Base-by-base conservation (phyloP, 352 stramenopile genomes). In the Stramenopiles sp. region DNA sequence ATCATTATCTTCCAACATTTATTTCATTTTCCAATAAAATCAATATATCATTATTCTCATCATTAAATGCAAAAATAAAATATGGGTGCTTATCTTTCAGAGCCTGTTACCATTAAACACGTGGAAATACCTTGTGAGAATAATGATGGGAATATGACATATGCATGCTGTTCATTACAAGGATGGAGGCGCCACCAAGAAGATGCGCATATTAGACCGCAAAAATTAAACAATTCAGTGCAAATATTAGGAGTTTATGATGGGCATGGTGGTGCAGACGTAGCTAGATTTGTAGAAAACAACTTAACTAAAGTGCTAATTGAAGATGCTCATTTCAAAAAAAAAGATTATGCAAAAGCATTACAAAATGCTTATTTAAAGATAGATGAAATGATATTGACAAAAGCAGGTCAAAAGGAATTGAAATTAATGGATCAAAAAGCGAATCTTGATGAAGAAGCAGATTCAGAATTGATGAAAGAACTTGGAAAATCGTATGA, bases 231-330 rank as follows among this genome's bases (percentile, higher is more conserved):
- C 43, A 27, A 31, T 32, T 32, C 1, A 1, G 65, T 31, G n/a
- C 6, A 65, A 7, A 32, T 63, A n/a, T 32, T 32, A 27, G 86
- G 83, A 7, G 86, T 93, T 6, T 91, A 90, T 82, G 88, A 93
- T 82, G 87, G 88, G 65, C 88, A 93, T 81, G 88, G 88, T 23
- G 88, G 88, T 65, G 81, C 83, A 0, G 81, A 84, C 33, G 80
- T 84, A 69, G 81, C 81, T 7, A 84, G 83, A 43, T 84, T 82
- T 43, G 82, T 79, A 65, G 38, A 78, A 31, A 82, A 69, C 7
- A 79, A 84, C 29, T 82, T 84, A 83, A 13, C 13, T 76, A 1
- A 13, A 13, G 65, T 76, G 13, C 13, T 76, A 33, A 1, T 76
- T 1, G 4, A 76, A 7, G 30, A 33, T 7, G 4, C 65, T 13